phyloP scores from a whole-genome alignment of 2,329 filamentous ascomycete genomes.

The Nannizziopsis barbatae region DNA sequence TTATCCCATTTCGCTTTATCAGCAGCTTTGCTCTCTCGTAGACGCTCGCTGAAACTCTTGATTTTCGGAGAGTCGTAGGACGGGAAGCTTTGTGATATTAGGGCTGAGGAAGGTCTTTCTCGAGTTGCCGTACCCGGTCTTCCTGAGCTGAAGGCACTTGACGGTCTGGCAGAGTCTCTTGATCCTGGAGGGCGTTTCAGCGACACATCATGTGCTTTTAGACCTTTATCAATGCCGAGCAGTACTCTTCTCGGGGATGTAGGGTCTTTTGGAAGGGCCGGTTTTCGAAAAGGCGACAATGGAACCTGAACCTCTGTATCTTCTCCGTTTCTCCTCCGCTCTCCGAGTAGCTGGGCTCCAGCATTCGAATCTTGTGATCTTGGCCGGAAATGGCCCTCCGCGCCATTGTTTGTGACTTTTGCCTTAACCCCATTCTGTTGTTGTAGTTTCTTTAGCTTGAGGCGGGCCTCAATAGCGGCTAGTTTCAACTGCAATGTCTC shows the following conservation, averaged over 20 bases:
- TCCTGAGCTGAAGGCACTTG: slow-evolving; percentile 21
- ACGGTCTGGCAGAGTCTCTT: slow-evolving; percentile 22
- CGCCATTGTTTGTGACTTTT: slow-evolving; percentile 19
- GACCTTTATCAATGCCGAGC: slow-evolving; percentile 80
- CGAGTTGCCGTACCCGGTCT: slow-evolving; percentile 22
- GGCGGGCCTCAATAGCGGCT: slow-evolving; percentile 73
- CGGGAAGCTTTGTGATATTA: slow-evolving; percentile 5
- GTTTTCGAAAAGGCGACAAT: slow-evolving; percentile 53
- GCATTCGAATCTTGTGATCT: not conserved
- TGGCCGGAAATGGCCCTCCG: slow-evolving; percentile 16
- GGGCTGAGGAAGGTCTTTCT: slow-evolving; percentile 15
- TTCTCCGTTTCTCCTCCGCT: slow-evolving; percentile 17
- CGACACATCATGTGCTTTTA: slow-evolving; percentile 70
- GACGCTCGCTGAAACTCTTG: slow-evolving; percentile 72
- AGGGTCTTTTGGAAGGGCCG: slow-evolving; percentile 40
- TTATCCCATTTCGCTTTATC: slow-evolving; percentile 32
- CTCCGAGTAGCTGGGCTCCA: slow-evolving; percentile 13
- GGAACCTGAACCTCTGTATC: slow-evolving; percentile 56
- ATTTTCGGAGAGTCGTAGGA: slow-evolving; percentile 16
- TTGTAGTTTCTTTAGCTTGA: slow-evolving; percentile 80
- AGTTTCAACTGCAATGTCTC: slow-evolving; percentile 79
- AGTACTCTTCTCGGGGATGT: slow-evolving; percentile 69
- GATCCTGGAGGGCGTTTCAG: slow-evolving; percentile 54
- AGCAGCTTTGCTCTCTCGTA: slow-evolving; percentile 54
- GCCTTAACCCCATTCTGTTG: slow-evolving; percentile 48